Base-by-base conservation (phyloP, 2,329 filamentous ascomycete genomes). In the Akanthomyces muscarius region DNA sequence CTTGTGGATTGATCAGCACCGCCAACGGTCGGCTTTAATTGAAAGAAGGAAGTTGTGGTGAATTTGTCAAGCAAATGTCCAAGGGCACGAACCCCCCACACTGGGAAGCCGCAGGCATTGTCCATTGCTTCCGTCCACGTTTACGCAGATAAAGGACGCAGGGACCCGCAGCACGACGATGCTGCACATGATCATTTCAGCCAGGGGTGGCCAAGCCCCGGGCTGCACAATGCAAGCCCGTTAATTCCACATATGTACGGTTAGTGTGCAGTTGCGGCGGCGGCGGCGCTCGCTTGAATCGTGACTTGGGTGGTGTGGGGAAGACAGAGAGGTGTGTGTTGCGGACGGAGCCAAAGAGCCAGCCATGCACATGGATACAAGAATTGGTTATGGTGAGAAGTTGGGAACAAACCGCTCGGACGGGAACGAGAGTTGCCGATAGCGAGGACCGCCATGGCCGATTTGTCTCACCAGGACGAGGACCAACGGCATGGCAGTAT, bases 211-310 rank as follows among this genome's bases (percentile, higher is more conserved):
- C 50, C 47, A 23, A 16, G 25, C 36, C 48, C 21, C 42, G 16
- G 14, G 33, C 28, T 28, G 47, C 33, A 36, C 33, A 18, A 23
- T 53, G 58, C 36, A 60, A 28, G 38, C 48, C 48, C 50, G 50
- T 61, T 53, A 53, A 45, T 45, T 53, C 48, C 48, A 28, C 47
- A 52, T 38, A 18, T 30, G 47, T 52, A 30, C 6, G 30, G n/a
- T 41, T 51, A 48, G 33, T 45, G 47, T 23, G 28, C 45, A 59
- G 45, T 61, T 61, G 58, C 45, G 58, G 58, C 53, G 53, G 38
- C 50, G 48, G 50, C 50, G 58, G 58, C 41, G 58, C 58, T 61
- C 41, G 58, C 48, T 61, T 61, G 58, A 53, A 61, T 61, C 58
- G 50, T 16, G 56, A 33, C 58, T 38, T 61, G 45, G 56, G 50